Conservation (phyloP, 495 filamentous ascomycete species). For the Podospora tetraspora region DNA sequence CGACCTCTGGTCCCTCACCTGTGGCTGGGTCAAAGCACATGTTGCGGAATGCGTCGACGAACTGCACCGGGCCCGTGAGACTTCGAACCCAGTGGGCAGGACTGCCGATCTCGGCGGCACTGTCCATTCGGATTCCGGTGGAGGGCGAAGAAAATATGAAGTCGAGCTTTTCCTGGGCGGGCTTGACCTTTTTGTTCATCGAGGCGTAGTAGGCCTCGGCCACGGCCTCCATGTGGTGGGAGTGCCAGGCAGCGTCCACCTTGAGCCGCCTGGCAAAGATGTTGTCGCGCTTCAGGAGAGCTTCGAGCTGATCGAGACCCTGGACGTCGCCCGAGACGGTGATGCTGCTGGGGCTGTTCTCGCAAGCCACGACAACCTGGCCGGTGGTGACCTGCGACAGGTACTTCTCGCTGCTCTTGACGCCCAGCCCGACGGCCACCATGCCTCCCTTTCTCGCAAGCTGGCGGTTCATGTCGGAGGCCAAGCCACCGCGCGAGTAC, state of each 20-base stretch:
- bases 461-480: constrained; percentile 23
- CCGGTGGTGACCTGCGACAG: constrained; percentile 22
- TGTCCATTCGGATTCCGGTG: constrained; percentile 18
- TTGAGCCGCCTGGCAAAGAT: constrained; percentile 35
- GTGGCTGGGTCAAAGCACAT: constrained; percentile 20
- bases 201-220: constrained; percentile 32
- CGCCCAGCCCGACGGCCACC: constrained; percentile 38
- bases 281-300: constrained; percentile 23
- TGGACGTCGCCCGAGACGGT: constrained; percentile 41
- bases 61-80: constrained; percentile 40
- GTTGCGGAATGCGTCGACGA: constrained; percentile 36
- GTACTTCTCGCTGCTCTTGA: constrained; percentile 22
- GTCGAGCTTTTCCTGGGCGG: constrained; percentile 16
- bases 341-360: constrained; percentile 44
- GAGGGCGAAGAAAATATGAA: constrained; percentile 24
- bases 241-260: constrained; percentile 42
- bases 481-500: constrained; percentile 29
- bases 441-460: constrained; percentile 35
- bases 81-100: constrained; percentile 43
- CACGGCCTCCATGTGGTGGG: constrained; percentile 40
- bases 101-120: constrained; percentile 22
- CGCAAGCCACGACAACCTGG: constrained; percentile 39
- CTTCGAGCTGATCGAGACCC: constrained; percentile 34
- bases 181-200: constrained; percentile 23
- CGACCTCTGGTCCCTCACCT: constrained; percentile 15